Percentiles rank a stretch among this genome's conserved stretches.
Conservation (phyloP, 2,329 filamentous ascomycete species). For the Coniochaeta prunicola region DNA sequence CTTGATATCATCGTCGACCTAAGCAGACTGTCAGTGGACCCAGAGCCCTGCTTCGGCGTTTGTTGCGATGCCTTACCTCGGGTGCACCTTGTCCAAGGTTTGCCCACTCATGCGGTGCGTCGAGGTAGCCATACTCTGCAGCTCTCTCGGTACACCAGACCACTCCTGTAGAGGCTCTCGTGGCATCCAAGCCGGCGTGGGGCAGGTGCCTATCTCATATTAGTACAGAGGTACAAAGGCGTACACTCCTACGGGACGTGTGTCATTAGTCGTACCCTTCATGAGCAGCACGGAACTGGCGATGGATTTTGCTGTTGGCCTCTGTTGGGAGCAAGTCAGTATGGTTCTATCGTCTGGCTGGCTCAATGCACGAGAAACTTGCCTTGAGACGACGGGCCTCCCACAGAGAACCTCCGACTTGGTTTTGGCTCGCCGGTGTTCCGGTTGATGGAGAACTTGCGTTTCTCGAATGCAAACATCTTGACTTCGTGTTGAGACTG, state of each 20-base stretch:
- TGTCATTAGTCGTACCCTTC: constrained; percentile 47
- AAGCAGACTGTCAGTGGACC: background rate
- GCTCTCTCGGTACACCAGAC: constrained; percentile 90
- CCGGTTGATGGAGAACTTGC: constrained; percentile 22
- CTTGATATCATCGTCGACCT: constrained; percentile 82
- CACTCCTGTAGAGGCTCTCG: constrained; percentile 83
- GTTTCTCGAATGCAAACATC: background rate
- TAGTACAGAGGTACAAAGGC: background rate
- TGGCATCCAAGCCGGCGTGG: constrained; percentile 84
- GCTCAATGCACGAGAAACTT: background rate
- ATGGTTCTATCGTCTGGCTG: background rate
- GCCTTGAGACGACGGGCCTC: constrained; percentile 48
- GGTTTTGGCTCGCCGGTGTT: constrained; percentile 55
- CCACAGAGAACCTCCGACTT: constrained; percentile 49
- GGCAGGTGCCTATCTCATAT: constrained; percentile 54
- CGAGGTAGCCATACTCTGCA: constrained; percentile 78
- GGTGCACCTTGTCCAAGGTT: constrained; percentile 92
- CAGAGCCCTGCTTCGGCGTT: background rate
- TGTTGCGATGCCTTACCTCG: constrained; percentile 34
- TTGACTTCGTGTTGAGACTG: background rate
- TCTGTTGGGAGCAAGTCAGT: constrained; percentile 47
- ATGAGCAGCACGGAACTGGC: constrained; percentile 82
- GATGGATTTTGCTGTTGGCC: constrained; percentile 74
- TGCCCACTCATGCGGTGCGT: constrained; percentile 78
- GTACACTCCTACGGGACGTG: background rate